Base-by-base conservation (phyloP, 2,329 filamentous ascomycete genomes). In the Exophiala sp. region DNA sequence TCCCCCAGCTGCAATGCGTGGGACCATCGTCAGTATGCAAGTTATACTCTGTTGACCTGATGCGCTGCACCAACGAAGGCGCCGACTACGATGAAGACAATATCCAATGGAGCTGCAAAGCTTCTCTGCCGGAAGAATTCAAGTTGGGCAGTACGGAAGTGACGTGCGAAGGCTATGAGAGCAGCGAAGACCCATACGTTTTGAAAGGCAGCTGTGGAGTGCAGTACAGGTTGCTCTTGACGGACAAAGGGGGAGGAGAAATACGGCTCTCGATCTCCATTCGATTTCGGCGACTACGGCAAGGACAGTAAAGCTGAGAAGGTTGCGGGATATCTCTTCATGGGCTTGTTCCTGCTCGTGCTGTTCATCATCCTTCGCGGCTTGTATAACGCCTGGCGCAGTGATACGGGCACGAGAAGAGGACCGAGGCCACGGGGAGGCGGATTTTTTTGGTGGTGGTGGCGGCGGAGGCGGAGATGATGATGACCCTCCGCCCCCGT, bases 121-220 rank as follows among this genome's bases (percentile, higher is more conserved):
- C 81, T 3, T 72, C 73, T 2, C 66, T 83, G 1, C 80, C 81
- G 0, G 66, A 73, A 9, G 80, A 83, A 58, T 81, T 83, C 68
- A 84, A 83, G 68, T 80, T 97, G 22, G 90, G 88, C 50, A 78
- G 79, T 54, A 96, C 91, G 9, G 90, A 97, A 55, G 91, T 97
- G 48, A 74, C 89, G 9, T 98, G 93, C 68, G 91, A 98, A 65
- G 91, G 93, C 9, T 97, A 95, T 70, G 73, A 79, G 50, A 75
- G 73, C 11, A 70, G 83, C 0, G 80, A 91, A 40, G 93, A 97
- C 66, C 81, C 81, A 0, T 94, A 88, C 66, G 79, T 97, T n/a
- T 71, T 97, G 46, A 89, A 86, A 63, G 93, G 93, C 18, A 93
- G 86, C 66, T 97, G 91, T 68, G 93, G 86, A 11, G 90, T 95